Evolutionary conservation across 768 basidiomycete genomes (phyloP).

Genomic region (Mycena maculata): DNA sequence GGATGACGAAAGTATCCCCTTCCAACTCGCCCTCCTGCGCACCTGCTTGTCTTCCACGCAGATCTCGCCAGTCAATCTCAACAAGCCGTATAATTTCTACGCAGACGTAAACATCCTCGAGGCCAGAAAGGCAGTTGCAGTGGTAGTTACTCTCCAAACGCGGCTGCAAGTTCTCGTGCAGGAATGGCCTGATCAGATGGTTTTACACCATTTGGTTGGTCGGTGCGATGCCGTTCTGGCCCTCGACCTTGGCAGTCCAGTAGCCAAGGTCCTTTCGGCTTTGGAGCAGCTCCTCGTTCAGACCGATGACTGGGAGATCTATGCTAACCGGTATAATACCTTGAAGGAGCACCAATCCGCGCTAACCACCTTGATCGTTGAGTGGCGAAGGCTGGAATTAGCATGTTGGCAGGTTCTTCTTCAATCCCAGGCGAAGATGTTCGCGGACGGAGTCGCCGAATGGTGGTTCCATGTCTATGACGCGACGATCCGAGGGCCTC

Average conservation of each 20-base stretch:
- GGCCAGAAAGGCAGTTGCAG: slow-evolving; percentile 65
- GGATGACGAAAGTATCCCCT: slow-evolving; percentile 62
- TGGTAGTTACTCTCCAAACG: slow-evolving; percentile 62
- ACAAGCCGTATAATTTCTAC: slow-evolving; percentile 78
- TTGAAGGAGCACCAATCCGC: slow-evolving; percentile 74
- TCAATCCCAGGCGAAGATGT: slow-evolving; percentile 71
- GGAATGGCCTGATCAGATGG: slow-evolving; percentile 99
- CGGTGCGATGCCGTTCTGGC: slow-evolving; percentile 75
- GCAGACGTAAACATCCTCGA: slow-evolving; percentile 80
- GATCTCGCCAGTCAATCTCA: slow-evolving; percentile 30
- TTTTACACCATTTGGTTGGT: slow-evolving; percentile 83
- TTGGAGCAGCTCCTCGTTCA: slow-evolving; percentile 88
- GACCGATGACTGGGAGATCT: slow-evolving; percentile 96
- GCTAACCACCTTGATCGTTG: slow-evolving; percentile 79
- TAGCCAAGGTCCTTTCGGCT: slow-evolving; percentile 85
- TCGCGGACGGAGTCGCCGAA: slow-evolving; percentile 58
- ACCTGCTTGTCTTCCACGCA: slow-evolving; percentile 50
- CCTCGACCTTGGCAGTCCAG: slow-evolving; percentile 72
- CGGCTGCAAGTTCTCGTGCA: slow-evolving; percentile 68
- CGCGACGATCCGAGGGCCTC: slow-evolving; percentile 71
- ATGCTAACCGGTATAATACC: slow-evolving; percentile 91
- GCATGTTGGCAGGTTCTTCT: slow-evolving; percentile 88
- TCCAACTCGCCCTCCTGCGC: slow-evolving; percentile 64
- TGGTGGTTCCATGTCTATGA: slow-evolving; percentile 97
- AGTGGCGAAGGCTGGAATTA: slow-evolving; percentile 92